Evolutionary conservation across 2,329 filamentous ascomycete species (phyloP), one percentile per base, ranked within the genome.

Genomic region (Hawksworthiomyces lignivorus): DNA sequence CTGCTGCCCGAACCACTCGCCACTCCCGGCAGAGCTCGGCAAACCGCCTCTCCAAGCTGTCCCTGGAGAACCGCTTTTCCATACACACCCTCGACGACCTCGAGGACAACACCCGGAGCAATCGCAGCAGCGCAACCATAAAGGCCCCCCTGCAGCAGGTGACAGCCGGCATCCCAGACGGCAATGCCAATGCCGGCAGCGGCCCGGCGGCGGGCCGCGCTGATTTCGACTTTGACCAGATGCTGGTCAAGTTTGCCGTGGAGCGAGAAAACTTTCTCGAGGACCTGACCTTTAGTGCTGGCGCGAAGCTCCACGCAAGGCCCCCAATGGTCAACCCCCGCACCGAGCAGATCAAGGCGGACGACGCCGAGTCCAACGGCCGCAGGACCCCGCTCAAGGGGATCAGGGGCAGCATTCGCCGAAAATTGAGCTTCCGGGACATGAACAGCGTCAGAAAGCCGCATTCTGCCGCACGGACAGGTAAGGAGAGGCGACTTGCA

Each of bases 371-470:
- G 18, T 54, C 61, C 29, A 70, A 61, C 49, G 73, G 72, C 38
- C 67, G 70, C 48, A 62, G 70, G 58, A 78, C 73, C 58, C 74
- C 75, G 33, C 59, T 79, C 47, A 70, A 67, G 53, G 72, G 63
- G 56, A 77, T 79, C 53, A 59, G 86, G 80, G 90, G 90, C 33
- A 96, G 88, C 64, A 84, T 98, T 54, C 79, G 90, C 49, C 80
- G 92, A 61, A 87, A 92, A 56, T 84, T 98, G 63, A 95, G 90
- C 54, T 87, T 90, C 62, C 77, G 82, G 53, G 92, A 96, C 55
- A 94, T 97, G 85, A 95, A 84, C 64, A 97, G 89, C 65, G 75
- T 87, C 69, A 90, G 90, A 68, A 82, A 88, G 61, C 86, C 92
- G 56, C 82, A 88, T 39, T 84, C 80, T 20, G 70, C 82, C 50